phyloP scores from a whole-genome alignment of 495 filamentous ascomycete species.

The Cercophora scortea region DNA sequence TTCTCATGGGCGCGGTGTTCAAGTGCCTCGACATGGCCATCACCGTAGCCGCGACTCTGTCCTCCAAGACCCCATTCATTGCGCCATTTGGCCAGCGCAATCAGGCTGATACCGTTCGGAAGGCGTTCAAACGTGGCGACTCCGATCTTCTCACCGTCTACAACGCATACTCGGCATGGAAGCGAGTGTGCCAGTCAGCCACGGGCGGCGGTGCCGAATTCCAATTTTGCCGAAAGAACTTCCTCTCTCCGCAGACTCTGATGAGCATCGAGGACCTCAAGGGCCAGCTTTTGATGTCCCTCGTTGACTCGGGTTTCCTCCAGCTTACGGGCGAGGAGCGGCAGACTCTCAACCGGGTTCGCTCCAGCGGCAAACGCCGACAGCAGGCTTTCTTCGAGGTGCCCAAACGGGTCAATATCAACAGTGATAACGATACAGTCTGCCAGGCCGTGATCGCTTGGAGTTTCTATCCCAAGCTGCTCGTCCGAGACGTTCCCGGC shows the following conservation, averaged over 20 bases:
- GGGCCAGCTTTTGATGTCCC: constrained; percentile 71
- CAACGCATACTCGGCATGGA: constrained; percentile 88
- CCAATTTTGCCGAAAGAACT: constrained; percentile 88
- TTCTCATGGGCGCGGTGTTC: constrained; percentile 76
- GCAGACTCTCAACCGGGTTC: constrained; percentile 50
- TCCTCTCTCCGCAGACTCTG: constrained; percentile 73
- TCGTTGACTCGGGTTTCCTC: constrained; percentile 77
- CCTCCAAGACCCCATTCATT: constrained; percentile 89
- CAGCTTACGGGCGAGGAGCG: constrained; percentile 63
- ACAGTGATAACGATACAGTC: constrained; percentile 70
- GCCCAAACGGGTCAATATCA: constrained; percentile 61
- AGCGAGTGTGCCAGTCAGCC: constrained; percentile 56
- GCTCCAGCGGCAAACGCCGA: constrained; percentile 40
- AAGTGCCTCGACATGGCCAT: constrained; percentile 83
- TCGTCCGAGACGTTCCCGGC: constrained; percentile 54
- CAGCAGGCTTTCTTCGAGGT: constrained; percentile 72
- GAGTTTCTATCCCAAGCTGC: constrained; percentile 91
- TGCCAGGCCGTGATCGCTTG: constrained; percentile 75
- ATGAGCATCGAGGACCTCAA: constrained; percentile 91
- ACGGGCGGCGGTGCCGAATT: constrained; percentile 60
- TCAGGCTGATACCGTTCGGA: constrained; percentile 68
- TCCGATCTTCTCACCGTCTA: constrained; percentile 89
- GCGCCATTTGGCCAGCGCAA: constrained; percentile 72
- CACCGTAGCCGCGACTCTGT: constrained; percentile 85
- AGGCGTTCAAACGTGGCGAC: constrained; percentile 74